These are phyloP conservation scores for Sparassis latifolia DNA, from an alignment of 1,284 basidiomycete species.

Conservation along the genomic window DNA sequence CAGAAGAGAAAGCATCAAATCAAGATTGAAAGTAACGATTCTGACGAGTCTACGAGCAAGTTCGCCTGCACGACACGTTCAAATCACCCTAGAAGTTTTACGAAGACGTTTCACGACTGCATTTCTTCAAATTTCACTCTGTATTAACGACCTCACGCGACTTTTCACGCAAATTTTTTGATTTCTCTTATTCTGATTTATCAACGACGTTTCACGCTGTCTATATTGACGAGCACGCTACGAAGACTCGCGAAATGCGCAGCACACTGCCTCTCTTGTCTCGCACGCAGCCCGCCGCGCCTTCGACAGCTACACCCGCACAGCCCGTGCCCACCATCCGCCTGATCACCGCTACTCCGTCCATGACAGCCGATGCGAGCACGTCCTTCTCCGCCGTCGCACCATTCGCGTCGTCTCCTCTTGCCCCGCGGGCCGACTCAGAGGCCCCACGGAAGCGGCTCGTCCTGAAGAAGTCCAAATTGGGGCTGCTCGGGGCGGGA, in stretches of 20 bases:
- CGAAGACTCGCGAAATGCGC: slow-evolving; percentile 11
- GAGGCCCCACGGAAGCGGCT: slow-evolving; percentile 41
- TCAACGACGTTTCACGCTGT: slow-evolving; percentile 14
- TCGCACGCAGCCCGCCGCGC: slow-evolving; percentile 26
- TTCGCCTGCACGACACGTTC: slow-evolving; percentile 10
- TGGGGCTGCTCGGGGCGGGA: slow-evolving; percentile 42
- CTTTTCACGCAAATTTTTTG: slow-evolving; percentile 3
- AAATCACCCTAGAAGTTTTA: slow-evolving; percentile 1
- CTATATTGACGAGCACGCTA: slow-evolving; percentile 9
- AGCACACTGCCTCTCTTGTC: slow-evolving; percentile 28
- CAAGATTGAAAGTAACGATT: slow-evolving; percentile 18
- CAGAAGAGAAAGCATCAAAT: slow-evolving; percentile 5
- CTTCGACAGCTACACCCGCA: slow-evolving; percentile 21
- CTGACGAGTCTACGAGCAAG: slow-evolving; percentile 14
- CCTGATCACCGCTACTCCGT: slow-evolving; percentile 60
- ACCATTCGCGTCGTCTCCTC: slow-evolving; percentile 24
- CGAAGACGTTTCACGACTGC: slow-evolving; percentile 13
- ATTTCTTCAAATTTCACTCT: slow-evolving; percentile 7
- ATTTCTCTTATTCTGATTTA: slow-evolving; percentile 15
- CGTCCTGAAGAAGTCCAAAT: slow-evolving; percentile 68
- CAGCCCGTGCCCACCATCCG: slow-evolving; percentile 52
- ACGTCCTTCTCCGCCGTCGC: slow-evolving; percentile 24
- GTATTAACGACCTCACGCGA: slow-evolving; percentile 8
- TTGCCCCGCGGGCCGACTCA: slow-evolving; percentile 26
- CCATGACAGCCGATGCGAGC: slow-evolving; percentile 30